Percentiles rank a stretch among this genome's conserved stretches.
These are phyloP conservation scores for Mortierella sp. DNA, from an alignment of 371 early-diverging fungal genomes.

Conservation along the genomic window DNA sequence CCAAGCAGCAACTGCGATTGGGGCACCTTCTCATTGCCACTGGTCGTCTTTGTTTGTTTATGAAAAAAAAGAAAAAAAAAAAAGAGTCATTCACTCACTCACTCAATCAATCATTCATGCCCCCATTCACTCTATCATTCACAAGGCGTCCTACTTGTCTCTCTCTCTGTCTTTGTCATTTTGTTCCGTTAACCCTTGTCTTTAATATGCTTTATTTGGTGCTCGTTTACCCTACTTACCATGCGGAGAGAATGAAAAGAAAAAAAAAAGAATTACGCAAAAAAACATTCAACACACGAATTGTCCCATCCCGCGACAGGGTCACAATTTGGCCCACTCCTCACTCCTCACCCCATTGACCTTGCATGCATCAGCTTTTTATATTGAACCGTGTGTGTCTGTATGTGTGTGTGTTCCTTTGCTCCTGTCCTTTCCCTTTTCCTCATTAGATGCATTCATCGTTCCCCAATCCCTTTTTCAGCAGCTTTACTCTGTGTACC, in stretches of 20 bases:
- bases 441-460: background rate
- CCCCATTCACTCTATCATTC: background rate
- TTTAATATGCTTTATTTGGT: background rate
- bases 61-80: background rate
- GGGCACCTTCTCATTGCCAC: background rate
- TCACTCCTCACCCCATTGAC: background rate
- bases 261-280: background rate
- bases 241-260: background rate
- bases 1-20: constrained; percentile 1
- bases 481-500: background rate
- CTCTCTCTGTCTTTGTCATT: no score
- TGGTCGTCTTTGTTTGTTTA: background rate
- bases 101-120: no score
- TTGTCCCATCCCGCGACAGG: constrained; percentile 2
- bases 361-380: background rate
- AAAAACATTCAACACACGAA: background rate
- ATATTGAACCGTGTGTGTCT: background rate
- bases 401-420: background rate
- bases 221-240: background rate
- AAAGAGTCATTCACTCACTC: constrained; percentile 2
- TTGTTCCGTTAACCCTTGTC: background rate
- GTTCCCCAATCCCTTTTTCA: background rate
- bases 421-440: background rate
- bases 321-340: constrained; percentile 2
- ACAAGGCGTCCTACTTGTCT: background rate